Percentiles rank a stretch among this genome's conserved stretches.
phyloP scores from a whole-genome alignment of 2,329 filamentous ascomycete species.

The Ophiocordyceps australis region DNA sequence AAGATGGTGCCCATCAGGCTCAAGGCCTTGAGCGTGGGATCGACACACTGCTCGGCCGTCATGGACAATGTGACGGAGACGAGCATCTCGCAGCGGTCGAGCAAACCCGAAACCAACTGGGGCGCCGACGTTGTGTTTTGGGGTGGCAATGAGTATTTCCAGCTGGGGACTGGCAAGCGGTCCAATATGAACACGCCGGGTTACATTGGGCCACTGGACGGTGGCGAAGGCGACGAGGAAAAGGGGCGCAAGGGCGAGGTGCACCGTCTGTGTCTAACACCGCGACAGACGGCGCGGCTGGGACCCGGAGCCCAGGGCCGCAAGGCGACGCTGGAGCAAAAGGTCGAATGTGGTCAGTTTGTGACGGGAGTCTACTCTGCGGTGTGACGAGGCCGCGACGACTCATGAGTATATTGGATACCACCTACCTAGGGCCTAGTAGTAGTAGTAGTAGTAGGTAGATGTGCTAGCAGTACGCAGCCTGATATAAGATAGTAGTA shows the following conservation, averaged over 20 bases:
- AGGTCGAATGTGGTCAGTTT: slow-evolving; percentile 68
- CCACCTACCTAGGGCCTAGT: no score
- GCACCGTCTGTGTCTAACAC: slow-evolving; percentile 67
- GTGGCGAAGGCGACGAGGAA: slow-evolving; percentile 36
- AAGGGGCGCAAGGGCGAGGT: slow-evolving; percentile 42
- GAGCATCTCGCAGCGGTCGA: slow-evolving; percentile 26
- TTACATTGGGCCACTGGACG: slow-evolving; percentile 64
- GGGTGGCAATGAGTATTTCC: slow-evolving; percentile 88
- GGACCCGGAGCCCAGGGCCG: slow-evolving; percentile 40
- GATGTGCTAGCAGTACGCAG: no score
- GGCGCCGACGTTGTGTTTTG: slow-evolving; percentile 83
- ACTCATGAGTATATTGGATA: no score
- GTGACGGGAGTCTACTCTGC: slow-evolving; percentile 72
- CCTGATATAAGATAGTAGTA: no score
- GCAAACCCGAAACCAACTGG: slow-evolving; percentile 63
- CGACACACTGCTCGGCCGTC: slow-evolving; percentile 64
- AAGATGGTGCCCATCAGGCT: slow-evolving; percentile 61
- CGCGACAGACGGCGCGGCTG: slow-evolving; percentile 49
- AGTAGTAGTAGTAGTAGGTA: no score
- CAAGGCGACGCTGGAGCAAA: slow-evolving; percentile 65
- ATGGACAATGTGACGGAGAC: slow-evolving; percentile 67
- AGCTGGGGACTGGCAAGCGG: slow-evolving; percentile 79
- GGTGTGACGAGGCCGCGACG: slow-evolving; percentile 21
- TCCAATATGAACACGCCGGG: slow-evolving; percentile 60
- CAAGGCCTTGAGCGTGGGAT: slow-evolving; percentile 53